Evolutionary conservation across 441 rosid genomes (phyloP).

Genomic region (Populus tomentosa): DNA sequence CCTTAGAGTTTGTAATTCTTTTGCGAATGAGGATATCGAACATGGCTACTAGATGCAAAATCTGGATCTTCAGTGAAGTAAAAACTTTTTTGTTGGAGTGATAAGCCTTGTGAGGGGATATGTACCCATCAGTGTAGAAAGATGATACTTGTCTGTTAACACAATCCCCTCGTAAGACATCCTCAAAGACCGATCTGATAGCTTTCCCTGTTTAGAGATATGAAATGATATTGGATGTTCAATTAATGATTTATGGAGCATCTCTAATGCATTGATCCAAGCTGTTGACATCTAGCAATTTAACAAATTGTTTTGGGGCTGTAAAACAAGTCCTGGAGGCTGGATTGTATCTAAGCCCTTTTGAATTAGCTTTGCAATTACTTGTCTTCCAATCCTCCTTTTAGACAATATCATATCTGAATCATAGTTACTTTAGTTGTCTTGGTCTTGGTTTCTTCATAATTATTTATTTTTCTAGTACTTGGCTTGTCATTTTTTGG

Average conservation of each 20-base stretch:
- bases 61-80: neutral
- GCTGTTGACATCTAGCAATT: neutral
- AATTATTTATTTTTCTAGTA: neutral
- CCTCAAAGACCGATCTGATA: neutral
- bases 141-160: neutral
- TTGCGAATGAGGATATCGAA: neutral
- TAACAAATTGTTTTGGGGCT: neutral
- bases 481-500: neutral
- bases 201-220: neutral
- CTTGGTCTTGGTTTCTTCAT: neutral
- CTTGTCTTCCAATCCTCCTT: neutral
- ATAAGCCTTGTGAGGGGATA: neutral
- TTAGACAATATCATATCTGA: neutral
- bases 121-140: neutral
- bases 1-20: neutral
- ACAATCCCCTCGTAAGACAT: neutral
- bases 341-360: neutral
- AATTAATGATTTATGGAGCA: neutral
- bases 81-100: neutral
- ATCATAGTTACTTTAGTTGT: neutral
- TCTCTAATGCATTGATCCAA: neutral
- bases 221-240: neutral
- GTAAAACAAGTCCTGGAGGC: neutral
- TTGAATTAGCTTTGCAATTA: neutral
- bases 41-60: neutral